These are phyloP conservation scores for Metschnikowia matae DNA, from an alignment of 805 yeast species.

Conservation along the genomic window DNA sequence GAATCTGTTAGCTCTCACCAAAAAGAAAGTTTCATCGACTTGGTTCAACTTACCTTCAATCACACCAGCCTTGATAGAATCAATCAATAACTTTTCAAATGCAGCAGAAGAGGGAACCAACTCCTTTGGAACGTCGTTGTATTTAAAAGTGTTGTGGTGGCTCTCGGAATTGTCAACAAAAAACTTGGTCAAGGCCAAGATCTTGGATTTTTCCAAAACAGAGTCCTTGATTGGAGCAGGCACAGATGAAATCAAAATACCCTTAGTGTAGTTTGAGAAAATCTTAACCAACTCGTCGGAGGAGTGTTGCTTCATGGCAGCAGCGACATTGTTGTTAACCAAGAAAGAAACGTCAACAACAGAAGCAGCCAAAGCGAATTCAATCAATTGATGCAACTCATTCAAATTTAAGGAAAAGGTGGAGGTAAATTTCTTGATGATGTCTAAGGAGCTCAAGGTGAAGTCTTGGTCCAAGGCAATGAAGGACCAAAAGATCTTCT, in stretches of 20 bases:
- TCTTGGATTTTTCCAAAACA: conserved; percentile 34
- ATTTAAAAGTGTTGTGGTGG: conserved; percentile 28
- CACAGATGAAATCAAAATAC: conserved; percentile 28
- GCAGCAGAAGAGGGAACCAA: conserved; percentile 27
- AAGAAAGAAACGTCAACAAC: conserved; percentile 40
- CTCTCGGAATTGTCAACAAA: conserved; percentile 26
- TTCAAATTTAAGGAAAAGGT: conserved; percentile 19
- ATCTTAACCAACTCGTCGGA: conserved; percentile 25
- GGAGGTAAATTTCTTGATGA: conserved; percentile 34
- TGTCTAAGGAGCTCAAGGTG: conserved; percentile 29
- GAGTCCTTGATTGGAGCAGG: conserved; percentile 22
- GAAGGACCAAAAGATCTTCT: conserved; percentile 35
- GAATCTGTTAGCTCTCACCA: conserved; percentile 39
- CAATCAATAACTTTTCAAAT: conserved; percentile 38
- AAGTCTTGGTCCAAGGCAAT: conserved; percentile 31
- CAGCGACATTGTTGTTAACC: conserved; percentile 38
- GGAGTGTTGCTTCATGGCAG: conserved; percentile 26
- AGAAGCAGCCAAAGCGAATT: conserved; percentile 35
- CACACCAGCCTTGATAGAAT: conserved; percentile 41
- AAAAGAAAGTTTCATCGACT: conserved; percentile 36
- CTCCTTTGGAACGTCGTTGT: conserved; percentile 33
- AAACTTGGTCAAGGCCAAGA: conserved; percentile 38
- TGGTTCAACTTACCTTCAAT: conserved; percentile 45
- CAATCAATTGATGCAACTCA: conserved; percentile 30
- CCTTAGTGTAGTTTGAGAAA: conserved; percentile 33